Percentiles rank a stretch among this genome's conserved stretches.
phyloP scores from a whole-genome alignment of 306 rosid genomes.

The Pachyrhizus erosus region DNA sequence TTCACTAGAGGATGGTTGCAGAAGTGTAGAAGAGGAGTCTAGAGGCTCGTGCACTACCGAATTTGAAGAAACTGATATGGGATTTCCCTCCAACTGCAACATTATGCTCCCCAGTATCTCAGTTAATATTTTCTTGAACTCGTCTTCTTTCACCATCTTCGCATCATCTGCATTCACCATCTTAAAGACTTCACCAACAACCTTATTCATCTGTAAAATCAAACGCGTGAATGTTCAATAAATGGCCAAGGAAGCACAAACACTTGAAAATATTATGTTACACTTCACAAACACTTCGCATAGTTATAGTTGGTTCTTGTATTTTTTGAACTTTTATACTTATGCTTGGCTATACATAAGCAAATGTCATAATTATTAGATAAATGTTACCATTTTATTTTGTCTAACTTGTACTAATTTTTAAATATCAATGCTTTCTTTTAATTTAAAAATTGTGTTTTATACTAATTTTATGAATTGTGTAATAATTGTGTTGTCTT shows the following conservation, averaged over 20 bases:
- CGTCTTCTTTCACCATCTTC: constrained; percentile 75
- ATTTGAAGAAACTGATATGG: constrained; percentile 74
- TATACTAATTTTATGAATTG: neutral
- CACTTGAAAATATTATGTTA: neutral
- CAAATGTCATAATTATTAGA: no score
- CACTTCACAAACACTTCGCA: neutral
- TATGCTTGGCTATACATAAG: no score
- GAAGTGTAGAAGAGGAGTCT: constrained; percentile 71
- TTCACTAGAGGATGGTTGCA: constrained; percentile 62
- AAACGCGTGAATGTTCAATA: neutral
- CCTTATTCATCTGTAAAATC: constrained; percentile 76
- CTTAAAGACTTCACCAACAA: constrained; percentile 57
- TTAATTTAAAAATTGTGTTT: neutral
- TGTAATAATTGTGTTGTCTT: no score
- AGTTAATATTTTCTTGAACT: constrained; percentile 76
- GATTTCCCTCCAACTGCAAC: constrained; percentile 81
- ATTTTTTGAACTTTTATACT: no score
- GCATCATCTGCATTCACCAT: constrained; percentile 68
- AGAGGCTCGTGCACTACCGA: constrained; percentile 92
- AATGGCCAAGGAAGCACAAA: neutral
- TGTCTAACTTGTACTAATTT: no score
- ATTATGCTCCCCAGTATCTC: constrained; percentile 72
- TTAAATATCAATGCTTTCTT: no score
- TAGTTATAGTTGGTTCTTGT: no score
- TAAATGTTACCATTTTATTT: no score